These are phyloP conservation scores for Inonotus obliquus DNA, from an alignment of 1,284 basidiomycete species.

Conservation along the genomic window DNA sequence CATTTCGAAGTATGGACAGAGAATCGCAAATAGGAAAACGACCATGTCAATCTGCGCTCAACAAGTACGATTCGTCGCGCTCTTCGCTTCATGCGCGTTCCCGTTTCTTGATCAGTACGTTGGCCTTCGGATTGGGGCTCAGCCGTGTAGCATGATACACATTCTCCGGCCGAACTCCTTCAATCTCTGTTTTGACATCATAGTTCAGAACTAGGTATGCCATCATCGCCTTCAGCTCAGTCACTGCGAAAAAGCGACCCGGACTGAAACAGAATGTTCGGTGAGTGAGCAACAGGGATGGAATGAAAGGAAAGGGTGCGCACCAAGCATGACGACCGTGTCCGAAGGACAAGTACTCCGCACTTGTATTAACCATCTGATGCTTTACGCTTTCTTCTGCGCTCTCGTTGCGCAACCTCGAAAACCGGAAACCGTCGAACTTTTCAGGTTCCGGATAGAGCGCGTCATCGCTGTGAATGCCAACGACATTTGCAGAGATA, in stretches of 20 bases:
- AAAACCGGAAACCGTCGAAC: conserved; percentile 35
- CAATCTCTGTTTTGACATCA: conserved; percentile 3
- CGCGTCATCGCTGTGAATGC: conserved; percentile 26
- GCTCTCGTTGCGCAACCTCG: conserved; percentile 31
- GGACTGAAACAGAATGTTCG: neutral
- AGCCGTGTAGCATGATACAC: conserved; percentile 6
- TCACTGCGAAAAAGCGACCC: neutral
- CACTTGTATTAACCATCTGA: conserved; percentile 25
- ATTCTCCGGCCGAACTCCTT: conserved; percentile 22
- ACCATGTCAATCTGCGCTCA: no score
- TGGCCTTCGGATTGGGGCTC: conserved; percentile 19
- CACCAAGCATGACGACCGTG: conserved; percentile 30
- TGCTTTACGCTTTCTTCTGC: conserved; percentile 18
- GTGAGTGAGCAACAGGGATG: neutral
- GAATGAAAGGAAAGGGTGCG: no score
- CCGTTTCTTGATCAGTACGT: conserved; percentile 18
- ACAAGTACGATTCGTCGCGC: no score
- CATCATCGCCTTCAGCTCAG: neutral
- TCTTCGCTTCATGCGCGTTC: neutral
- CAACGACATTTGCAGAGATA: conserved; percentile 25
- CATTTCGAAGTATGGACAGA: no score
- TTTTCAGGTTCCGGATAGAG: conserved; percentile 25
- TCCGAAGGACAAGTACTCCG: conserved; percentile 29
- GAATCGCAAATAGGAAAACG: no score
- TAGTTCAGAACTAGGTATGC: neutral